Evolutionary conservation across 2,329 filamentous ascomycete species (phyloP), one percentile per base, ranked within the genome.

Genomic region (Alternaria angustiovoidea): DNA sequence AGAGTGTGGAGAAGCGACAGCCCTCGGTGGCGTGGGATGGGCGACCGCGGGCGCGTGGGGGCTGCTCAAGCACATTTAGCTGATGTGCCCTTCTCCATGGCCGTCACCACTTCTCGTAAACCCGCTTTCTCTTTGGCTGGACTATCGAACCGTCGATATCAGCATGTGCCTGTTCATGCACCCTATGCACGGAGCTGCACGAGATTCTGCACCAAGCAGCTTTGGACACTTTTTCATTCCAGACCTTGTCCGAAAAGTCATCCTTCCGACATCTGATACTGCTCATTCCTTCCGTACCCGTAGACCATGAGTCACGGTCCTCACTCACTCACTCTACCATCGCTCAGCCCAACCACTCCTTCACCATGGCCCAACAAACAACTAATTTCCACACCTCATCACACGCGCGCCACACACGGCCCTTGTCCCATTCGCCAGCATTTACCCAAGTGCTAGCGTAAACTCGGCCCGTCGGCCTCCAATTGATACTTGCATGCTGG

Each of bases 361-460:
- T 24, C 46, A 24, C 28, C 30, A 42, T n/a, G 38, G 20, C 48
- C 32, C 36, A 39, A 55, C 54, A 22, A 28, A 48, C 48, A 54
- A 61, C 65, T 64, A 58, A 64, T 62, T 60, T 59, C 59, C 55
- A 67, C 62, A 59, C 57, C 64, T 68, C 67, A 69, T 64, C 65
- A 57, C 62, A 67, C 62, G 62, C 54, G 65, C 62, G 51, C 59
- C 49, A 54, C 60, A 43, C 11, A 11, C 43, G 30, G 24, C 18
- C 6, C n/a, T 2, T 26, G 60, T 51, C 48, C 46, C 44, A 68
- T 68, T 68, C 60, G 63, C 54, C 38, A 30, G 47, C 20, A 57
- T 49, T 57, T 54, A 43, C 52, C 55, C 48, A 64, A 22, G 22
- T 46, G 46, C 36, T 57, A 43, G 53, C 30, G 39, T 41, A 11